These are phyloP conservation scores for Limonomyces culmigenus DNA, from an alignment of 1,284 basidiomycete genomes.

Conservation along the genomic window DNA sequence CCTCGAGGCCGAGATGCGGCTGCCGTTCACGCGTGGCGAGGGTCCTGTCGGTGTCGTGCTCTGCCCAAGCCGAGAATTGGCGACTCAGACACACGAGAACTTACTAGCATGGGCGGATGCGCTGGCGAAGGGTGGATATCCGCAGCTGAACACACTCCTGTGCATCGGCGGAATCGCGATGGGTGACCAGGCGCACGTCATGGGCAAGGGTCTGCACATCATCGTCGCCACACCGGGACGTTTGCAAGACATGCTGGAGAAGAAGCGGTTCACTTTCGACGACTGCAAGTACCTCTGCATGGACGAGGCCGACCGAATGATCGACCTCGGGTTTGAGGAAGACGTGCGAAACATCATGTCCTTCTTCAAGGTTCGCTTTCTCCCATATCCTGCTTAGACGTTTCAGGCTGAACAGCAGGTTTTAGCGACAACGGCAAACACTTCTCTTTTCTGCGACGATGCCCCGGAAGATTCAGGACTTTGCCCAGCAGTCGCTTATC, in stretches of 20 bases:
- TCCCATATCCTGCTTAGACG: not conserved
- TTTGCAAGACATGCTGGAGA: conserved; percentile 94
- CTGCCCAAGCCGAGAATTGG: conserved; percentile 89
- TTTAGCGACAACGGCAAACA: conserved; percentile 87
- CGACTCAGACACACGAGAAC: conserved; percentile 93
- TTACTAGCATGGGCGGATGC: conserved; percentile 74
- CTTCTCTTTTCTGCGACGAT: conserved; percentile 97
- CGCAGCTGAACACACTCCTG: conserved; percentile 72
- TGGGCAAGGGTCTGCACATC: conserved; percentile 86
- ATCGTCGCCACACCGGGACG: conserved; percentile 94
- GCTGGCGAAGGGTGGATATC: conserved; percentile 69
- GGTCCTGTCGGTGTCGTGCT: conserved; percentile 92
- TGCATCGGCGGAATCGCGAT: conserved; percentile 98
- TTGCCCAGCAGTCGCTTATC: conserved; percentile 90
- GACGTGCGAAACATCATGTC: conserved; percentile 98
- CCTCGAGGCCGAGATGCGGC: conserved; percentile 80
- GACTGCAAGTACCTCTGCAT: conserved; percentile 92
- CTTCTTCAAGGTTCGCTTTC: conserved; percentile 69
- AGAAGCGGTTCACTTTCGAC: conserved; percentile 80
- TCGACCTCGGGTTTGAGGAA: conserved; percentile 97
- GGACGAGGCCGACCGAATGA: conserved; percentile 99
- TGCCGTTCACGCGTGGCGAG: conserved; percentile 85
- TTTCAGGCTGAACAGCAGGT: not conserved
- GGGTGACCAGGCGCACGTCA: conserved; percentile 84
- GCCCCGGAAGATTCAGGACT: conserved; percentile 98